Conservation (phyloP, 805 yeast genomes). For the Zygotorulaspora chibaensis region DNA sequence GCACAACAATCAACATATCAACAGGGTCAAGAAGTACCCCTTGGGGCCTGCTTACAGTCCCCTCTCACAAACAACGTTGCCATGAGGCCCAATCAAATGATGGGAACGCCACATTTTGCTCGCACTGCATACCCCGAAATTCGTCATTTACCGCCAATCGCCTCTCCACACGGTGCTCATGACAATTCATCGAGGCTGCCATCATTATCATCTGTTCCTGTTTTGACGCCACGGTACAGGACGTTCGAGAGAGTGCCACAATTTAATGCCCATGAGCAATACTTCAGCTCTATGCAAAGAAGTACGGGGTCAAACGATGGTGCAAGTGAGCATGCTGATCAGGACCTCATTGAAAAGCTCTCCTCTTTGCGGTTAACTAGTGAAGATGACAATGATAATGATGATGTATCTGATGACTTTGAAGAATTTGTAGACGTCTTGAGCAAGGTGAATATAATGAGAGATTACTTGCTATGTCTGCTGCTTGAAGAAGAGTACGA, state of each 20-base stretch:
- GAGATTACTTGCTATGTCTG: slow-evolving; percentile 30
- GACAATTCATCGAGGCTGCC: slow-evolving; percentile 14
- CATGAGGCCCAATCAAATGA: background rate
- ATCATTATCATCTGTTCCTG: slow-evolving; percentile 17
- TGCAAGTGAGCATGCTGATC: background rate
- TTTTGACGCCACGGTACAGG: slow-evolving; percentile 12
- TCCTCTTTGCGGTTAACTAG: slow-evolving; percentile 2
- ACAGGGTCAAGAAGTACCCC: background rate
- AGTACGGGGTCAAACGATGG: slow-evolving; percentile 8
- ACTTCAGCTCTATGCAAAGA: slow-evolving; percentile 23
- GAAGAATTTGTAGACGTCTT: slow-evolving; percentile 17
- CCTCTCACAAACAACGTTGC: background rate
- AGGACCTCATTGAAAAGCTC: background rate
- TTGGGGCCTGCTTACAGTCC: background rate
- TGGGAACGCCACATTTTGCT: background rate
- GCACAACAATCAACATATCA: background rate
- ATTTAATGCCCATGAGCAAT: slow-evolving; percentile 9
- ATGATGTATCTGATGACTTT: background rate
- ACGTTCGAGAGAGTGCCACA: slow-evolving; percentile 10
- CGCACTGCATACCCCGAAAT: slow-evolving; percentile 7
- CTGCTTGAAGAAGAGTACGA: slow-evolving; percentile 28
- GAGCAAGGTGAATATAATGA: slow-evolving; percentile 23
- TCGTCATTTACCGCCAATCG: slow-evolving; percentile 13
- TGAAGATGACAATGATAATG: slow-evolving; percentile 1
- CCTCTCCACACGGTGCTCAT: background rate